phyloP scores from a whole-genome alignment of 805 yeast species.

The Suhomyces vadensis region DNA sequence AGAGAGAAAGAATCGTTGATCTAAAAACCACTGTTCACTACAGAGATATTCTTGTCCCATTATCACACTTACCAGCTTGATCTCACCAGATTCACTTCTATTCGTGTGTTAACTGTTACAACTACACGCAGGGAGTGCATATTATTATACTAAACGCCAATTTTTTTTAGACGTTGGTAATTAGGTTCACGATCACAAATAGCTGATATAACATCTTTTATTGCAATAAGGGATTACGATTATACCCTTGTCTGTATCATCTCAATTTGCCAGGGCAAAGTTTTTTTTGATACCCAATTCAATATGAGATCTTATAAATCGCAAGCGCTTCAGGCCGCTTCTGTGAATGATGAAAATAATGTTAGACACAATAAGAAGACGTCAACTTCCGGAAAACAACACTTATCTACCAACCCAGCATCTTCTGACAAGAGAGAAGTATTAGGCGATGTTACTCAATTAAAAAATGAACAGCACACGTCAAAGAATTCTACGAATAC shows the following conservation, averaged over 20 bases:
- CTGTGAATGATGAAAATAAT: conserved; percentile 11
- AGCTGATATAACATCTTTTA: neutral
- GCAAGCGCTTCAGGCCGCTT: conserved; percentile 3
- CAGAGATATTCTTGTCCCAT: neutral
- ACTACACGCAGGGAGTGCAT: conserved; percentile 8
- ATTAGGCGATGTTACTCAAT: conserved; percentile 30
- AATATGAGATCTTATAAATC: conserved; percentile 5
- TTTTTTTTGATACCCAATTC: neutral
- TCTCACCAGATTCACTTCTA: neutral
- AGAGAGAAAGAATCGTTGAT: too few species aligned
- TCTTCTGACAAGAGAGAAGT: conserved; percentile 24
- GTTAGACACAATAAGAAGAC: conserved; percentile 7
- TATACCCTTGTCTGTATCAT: neutral
- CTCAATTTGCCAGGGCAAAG: conserved; percentile 1
- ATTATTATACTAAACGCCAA: conserved; percentile 1
- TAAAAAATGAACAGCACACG: conserved; percentile 16
- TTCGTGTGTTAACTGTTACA: conserved; percentile 7
- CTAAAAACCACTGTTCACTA: neutral
- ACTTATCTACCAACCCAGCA: neutral
- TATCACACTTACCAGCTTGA: neutral
- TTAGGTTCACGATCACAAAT: neutral
- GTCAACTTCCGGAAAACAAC: conserved; percentile 3
- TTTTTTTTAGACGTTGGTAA: neutral
- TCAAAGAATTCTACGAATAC: conserved; percentile 1
- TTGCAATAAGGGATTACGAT: neutral